Base-by-base conservation (phyloP, 805 yeast species). In the Torulaspora microellipsoides region DNA sequence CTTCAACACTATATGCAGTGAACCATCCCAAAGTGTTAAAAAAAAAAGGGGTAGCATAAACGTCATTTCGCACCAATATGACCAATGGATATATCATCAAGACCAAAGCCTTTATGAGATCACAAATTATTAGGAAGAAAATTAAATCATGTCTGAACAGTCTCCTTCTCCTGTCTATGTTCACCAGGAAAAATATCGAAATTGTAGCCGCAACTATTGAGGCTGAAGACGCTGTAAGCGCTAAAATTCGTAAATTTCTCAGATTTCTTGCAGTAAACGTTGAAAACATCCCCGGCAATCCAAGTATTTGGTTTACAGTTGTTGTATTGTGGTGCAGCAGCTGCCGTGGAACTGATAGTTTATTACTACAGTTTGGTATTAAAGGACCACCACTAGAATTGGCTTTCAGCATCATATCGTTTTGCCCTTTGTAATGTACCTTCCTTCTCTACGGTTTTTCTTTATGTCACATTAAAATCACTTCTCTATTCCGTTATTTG, bases 1-100 rank as follows among this genome's bases (percentile, higher is more conserved):
- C 95, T 63, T 86, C 95, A 11, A 85, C 83, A 15, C 87, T 74
- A 31, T 81, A 72, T 3, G 90, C 85, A 1, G 95, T 84, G 63
- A 86, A 80, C 70, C 85, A 88, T 2, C 95, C 96, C 29, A 83
- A 73, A 4, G 79, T 76, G 56, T 81, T 78, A 54, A 82, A 77
- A 57, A 83, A 78, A 27, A 60, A 62, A 31, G 69, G 64, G 51
- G 69, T 70, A 42, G 70, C 73, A 58, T 77, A 79, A 7, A 78
- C 65, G 8, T 65, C 48, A 17, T 60, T 55, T 31, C 67, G 68
- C 7, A 72, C 58, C 17, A 77, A 57, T 2, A 80, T 77, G 32
- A 84, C 65, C 0, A 81, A 61, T 0, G 95, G 95, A 58, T 80
- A 88, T 31, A 86, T 68, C 45, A 87, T 59, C 34, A 87, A 71